Base-by-base conservation (phyloP, 441 rosid genomes). In the Syzygium malaccense region DNA sequence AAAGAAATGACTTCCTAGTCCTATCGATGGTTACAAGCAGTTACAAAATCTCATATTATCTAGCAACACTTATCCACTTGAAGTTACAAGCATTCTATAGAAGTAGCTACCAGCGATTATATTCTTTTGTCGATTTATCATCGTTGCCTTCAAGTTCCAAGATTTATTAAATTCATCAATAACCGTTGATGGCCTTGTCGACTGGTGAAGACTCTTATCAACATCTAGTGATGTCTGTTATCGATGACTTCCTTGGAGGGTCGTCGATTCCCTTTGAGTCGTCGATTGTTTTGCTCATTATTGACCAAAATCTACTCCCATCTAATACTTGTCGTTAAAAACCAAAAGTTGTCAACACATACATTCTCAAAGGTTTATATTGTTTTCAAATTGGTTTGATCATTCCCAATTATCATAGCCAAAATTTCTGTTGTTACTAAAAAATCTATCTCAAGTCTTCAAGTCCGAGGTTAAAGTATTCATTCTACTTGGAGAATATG, bases 151-250 rank as follows among this genome's bases (percentile, higher is more conserved):
- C 0, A 2, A 56, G 26, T 55, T 19, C 58, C 58, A 55, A 20
- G 0, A 55, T 25, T 55, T 55, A 25, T 11, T 55, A 1, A 0
- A 56, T 0, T 56, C 25, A 20, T 0, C 13, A 56, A 56, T 4
- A 56, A 23, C 20, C 9, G 60, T 23, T 0, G 2, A 56, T 56
- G 60, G 25, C 3, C 28, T 56, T 56, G 60, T 56, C 5, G 1
- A 56, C 60, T 56, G 25, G 25, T 56, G 2, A 23, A 56, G 13
- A 12, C 28, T 56, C 13, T 56, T 56, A 4, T 56, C 2, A 2
- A 23, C 28, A 56, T 8, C 5, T 8, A 4, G 28, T 56, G 60
- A 56, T 56, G 13, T 56, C 23, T 56, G 9, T 8, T 4, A 56
- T 23, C 2, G 0, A 56, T 56, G 60, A 23, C 60, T 23, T 56